Conservation (phyloP, 2,329 filamentous ascomycete species). For the Gaeumannomyces tritici region DNA sequence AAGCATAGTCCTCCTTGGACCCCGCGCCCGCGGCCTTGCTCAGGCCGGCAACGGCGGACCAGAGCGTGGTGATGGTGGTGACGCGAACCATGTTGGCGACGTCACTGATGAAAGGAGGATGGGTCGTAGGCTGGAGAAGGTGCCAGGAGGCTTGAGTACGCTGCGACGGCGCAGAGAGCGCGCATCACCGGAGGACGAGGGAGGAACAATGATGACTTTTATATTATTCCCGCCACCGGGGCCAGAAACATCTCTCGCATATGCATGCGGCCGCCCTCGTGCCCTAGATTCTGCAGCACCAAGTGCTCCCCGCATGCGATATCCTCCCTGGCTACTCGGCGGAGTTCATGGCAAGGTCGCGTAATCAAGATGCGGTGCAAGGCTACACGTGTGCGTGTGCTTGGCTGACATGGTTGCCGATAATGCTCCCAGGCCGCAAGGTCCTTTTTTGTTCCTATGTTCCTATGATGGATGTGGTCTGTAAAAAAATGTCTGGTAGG, state of each 20-base stretch:
- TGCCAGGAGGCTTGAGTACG: neutral
- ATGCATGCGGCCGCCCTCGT: neutral
- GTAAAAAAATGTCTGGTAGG: no score
- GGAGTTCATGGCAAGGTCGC: neutral
- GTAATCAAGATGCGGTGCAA: neutral
- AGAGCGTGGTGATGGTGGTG: neutral
- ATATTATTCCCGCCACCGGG: neutral
- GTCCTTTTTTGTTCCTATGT: no score
- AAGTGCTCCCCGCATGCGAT: neutral
- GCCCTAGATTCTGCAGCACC: neutral
- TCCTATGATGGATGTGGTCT: no score
- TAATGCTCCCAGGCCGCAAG: no score
- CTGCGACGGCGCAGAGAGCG: neutral
- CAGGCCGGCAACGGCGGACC: conserved; percentile 1
- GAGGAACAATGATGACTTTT: neutral
- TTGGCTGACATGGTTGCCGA: neutral
- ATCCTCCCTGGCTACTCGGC: neutral
- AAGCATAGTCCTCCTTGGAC: neutral
- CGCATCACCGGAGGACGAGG: neutral
- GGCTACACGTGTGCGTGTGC: neutral
- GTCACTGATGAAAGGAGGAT: neutral
- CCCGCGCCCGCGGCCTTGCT: neutral
- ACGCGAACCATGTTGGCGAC: conserved; percentile 1
- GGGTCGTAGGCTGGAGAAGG: no score
- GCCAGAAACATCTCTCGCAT: neutral